phyloP scores from a whole-genome alignment of 2,329 filamentous ascomycete genomes.

The Neonectria faginata region DNA sequence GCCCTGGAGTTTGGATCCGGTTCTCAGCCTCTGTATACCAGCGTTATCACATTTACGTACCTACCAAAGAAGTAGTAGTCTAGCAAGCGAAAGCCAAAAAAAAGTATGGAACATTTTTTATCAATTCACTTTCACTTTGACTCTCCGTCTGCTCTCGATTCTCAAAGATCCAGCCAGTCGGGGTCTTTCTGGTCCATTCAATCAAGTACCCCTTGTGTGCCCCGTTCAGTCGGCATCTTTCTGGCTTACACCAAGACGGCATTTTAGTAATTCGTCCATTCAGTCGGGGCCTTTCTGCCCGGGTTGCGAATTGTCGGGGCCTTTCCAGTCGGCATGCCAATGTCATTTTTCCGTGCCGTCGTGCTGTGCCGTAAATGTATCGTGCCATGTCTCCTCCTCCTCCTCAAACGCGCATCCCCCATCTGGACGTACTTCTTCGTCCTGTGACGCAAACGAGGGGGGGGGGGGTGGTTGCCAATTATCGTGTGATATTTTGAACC shows the following conservation, averaged over 20 bases:
- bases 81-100: conserved; percentile 17
- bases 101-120: conserved; percentile 12
- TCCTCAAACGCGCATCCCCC: neutral
- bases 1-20: conserved; percentile 2
- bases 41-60: conserved; percentile 1
- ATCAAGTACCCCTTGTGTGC: neutral
- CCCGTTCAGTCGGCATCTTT: neutral
- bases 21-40: conserved; percentile 11
- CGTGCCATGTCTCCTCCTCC: neutral
- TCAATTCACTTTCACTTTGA: neutral
- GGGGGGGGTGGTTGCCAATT: neutral
- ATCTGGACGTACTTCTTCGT: neutral
- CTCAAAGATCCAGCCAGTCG: neutral
- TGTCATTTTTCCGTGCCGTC: neutral
- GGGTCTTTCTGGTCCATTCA: neutral
- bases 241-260: too few relatives aligned
- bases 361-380: neutral
- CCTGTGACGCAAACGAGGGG: neutral
- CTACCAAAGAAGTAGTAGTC: neutral
- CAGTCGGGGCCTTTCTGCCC: neutral
- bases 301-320: neutral
- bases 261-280: neutral
- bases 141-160: neutral
- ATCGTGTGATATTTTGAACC: conserved; percentile 5
- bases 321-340: neutral